Evolutionary conservation across 2,329 filamentous ascomycete species (phyloP).

Genomic region (Epichloe sylvatica): DNA sequence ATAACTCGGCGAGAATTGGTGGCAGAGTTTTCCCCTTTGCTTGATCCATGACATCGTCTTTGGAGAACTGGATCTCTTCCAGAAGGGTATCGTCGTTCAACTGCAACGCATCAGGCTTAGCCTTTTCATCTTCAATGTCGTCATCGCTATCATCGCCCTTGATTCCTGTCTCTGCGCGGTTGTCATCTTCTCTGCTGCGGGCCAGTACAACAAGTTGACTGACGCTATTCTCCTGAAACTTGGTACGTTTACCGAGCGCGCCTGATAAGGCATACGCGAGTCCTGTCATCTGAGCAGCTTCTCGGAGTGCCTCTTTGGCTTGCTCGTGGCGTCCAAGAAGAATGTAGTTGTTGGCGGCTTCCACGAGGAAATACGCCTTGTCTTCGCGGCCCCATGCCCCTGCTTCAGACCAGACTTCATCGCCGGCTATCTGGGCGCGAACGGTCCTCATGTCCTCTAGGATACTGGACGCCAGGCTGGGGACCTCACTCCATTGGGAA

Average conservation of each 20-base stretch:
- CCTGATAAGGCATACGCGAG: slow-evolving; percentile 78
- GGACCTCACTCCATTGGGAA: slow-evolving; percentile 45
- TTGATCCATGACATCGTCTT: slow-evolving; percentile 29
- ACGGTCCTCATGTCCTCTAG: slow-evolving; percentile 29
- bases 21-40: slow-evolving; percentile 36
- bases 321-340: slow-evolving; percentile 69
- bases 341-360: slow-evolving; percentile 70
- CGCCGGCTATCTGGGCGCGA: slow-evolving; percentile 22
- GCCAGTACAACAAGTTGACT: slow-evolving; percentile 89
- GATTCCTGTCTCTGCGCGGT: slow-evolving; percentile 7
- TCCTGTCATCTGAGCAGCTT: slow-evolving; percentile 51
- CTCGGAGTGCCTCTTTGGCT: slow-evolving; percentile 55
- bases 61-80: slow-evolving; percentile 70
- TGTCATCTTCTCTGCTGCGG: slow-evolving; percentile 44
- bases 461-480: slow-evolving; percentile 38
- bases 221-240: slow-evolving; percentile 62
- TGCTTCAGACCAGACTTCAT: slow-evolving; percentile 23
- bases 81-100: slow-evolving; percentile 89
- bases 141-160: slow-evolving; percentile 5
- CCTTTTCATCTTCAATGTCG: slow-evolving; percentile 11
- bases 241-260: slow-evolving; percentile 71
- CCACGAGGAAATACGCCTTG: slow-evolving; percentile 61
- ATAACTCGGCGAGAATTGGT: slow-evolving; percentile 44
- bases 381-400: slow-evolving; percentile 31
- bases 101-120: slow-evolving; percentile 53